A percentile compares a stretch with the other conserved stretches of the same genome.
These are phyloP conservation scores for Inga laurina DNA, from an alignment of 306 rosid species.

Conservation along the genomic window DNA sequence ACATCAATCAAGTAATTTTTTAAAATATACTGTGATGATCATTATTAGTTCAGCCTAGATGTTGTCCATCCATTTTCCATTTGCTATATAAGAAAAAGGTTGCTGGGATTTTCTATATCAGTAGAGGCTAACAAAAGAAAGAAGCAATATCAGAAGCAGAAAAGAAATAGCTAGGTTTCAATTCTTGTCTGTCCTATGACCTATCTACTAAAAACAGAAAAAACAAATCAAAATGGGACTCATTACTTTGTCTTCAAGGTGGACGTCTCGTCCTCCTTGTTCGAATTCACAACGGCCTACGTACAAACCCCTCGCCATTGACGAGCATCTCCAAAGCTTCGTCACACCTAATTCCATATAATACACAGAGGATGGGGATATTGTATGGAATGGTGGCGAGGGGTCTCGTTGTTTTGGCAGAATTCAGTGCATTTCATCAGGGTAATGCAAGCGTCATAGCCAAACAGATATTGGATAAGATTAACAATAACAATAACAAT, in stretches of 20 bases:
- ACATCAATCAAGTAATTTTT: too few relatives aligned
- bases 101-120: background rate
- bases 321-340: background rate
- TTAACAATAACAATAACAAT: background rate
- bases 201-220: background rate
- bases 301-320: background rate
- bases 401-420: background rate
- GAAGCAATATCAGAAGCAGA: background rate
- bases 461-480: background rate
- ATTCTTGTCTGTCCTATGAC: background rate
- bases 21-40: too few relatives aligned
- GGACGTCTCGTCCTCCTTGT: background rate
- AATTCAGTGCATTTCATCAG: background rate
- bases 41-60: background rate
- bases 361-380: background rate
- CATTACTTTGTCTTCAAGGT: background rate
- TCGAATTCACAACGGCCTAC: background rate
- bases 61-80: background rate
- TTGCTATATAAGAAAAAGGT: background rate
- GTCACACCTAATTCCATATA: background rate
- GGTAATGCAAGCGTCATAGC: background rate
- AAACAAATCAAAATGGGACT: background rate
- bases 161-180: background rate
- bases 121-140: background rate
- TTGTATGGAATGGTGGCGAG: background rate